A percentile compares a stretch with the other conserved stretches of the same genome.
Conservation (phyloP, 306 rosid genomes). For the Castanea sativa region DNA sequence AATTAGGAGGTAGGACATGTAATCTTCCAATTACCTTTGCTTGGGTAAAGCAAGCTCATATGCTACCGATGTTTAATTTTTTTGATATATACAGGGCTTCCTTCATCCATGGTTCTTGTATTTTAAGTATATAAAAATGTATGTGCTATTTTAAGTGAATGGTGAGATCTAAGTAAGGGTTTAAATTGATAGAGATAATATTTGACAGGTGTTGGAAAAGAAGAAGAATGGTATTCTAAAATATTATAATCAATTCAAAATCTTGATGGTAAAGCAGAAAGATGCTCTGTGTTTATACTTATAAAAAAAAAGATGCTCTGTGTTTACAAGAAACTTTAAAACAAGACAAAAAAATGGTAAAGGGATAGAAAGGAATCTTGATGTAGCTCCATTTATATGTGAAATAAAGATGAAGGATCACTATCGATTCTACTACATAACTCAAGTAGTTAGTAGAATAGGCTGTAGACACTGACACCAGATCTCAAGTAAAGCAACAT, state of each 20-base stretch:
- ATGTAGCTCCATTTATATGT: background rate
- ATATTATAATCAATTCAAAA: background rate
- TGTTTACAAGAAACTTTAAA: background rate
- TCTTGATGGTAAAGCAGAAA: background rate
- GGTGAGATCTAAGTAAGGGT: background rate
- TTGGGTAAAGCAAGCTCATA: background rate
- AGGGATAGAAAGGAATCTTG: background rate
- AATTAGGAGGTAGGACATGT: background rate
- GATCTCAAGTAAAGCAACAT: background rate
- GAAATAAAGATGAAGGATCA: background rate
- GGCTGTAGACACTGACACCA: background rate
- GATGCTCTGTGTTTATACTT: background rate
- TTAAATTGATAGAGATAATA: background rate
- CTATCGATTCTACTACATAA: background rate
- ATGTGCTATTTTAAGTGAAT: background rate
- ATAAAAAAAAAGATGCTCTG: background rate
- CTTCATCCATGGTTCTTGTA: background rate
- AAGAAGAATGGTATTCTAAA: background rate
- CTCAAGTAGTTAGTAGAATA: too few relatives aligned
- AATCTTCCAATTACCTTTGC: background rate
- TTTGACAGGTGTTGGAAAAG: background rate
- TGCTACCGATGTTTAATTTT: background rate
- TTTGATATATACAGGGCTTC: background rate
- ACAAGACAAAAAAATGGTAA: background rate
- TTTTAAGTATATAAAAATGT: background rate